Evolutionary conservation across 306 rosid genomes (phyloP), one percentile per base, ranked within the genome.

Genomic region (Pachyrhizus erosus): DNA sequence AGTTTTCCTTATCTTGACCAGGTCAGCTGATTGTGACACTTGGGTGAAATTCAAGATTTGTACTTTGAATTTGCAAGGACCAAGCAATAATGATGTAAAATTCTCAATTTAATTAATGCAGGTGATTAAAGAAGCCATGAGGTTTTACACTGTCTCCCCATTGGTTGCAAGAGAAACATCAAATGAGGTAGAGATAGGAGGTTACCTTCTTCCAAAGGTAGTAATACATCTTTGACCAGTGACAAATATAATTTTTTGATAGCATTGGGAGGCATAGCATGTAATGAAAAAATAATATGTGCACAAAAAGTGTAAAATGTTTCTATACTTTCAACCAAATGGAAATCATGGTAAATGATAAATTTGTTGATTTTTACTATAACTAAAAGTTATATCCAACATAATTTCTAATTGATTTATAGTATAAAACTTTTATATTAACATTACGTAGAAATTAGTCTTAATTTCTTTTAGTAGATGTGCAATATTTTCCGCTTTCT

Each of bases 191-290:
- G 97, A 93, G 81, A 89, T 96, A 31, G 98, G 99, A 75, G 97
- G 98, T 61, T 96, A 96, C 85, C 87, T 90, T 83, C 91, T 96
- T 61, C 99, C 99, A 11, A 91, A 93, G 99, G 99, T 93, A 97
- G 98, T 93, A 90, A 45, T 20, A 48, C 5, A 31, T 57, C 80
- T 57, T 57, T 3, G 6, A 0, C 31, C 52, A 14, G 5, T 42
- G 14, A 0, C 27, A 23, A 57, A 57, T 57, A 57, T 57, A 9
- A 11, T 11, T 21, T 3, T 57, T 65, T 18, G 45, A 70, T 26
- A 46, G 7, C 14, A 26, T 26, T 71, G 39, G 34, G 42, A 71
- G 45, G 45, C 40, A 55, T 37, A 39, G 4, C 5, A 11, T 4
- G 49, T 37, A 14, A 21, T 55, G 58, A 51, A 24, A n/a, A 51